Conservation (phyloP, 2,329 filamentous ascomycete genomes). For the Botrytis fragariae region DNA sequence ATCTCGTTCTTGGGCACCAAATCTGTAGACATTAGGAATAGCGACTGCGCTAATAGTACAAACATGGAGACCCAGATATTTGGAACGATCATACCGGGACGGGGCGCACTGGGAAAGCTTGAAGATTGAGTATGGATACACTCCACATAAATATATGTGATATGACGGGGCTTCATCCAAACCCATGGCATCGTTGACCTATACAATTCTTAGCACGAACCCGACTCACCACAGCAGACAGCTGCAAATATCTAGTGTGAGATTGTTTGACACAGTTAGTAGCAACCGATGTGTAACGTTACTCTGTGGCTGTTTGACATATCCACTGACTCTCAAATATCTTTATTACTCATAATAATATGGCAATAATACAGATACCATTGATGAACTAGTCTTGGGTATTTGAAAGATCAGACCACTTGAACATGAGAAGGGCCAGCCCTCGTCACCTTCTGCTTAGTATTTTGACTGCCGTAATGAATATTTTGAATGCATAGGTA, state of each 20-base stretch:
- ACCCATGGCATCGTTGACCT: not conserved
- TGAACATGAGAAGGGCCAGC: not conserved
- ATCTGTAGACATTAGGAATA: not conserved
- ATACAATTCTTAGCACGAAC: not conserved
- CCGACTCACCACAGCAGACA: not conserved
- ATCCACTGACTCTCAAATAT: not conserved
- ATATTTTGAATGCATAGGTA: not conserved
- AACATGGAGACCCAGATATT: not conserved
- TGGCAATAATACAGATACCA: not conserved
- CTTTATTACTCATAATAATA: not conserved
- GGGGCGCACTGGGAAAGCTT: not conserved
- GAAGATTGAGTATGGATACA: not conserved
- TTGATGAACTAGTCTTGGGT: not conserved
- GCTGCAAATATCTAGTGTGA: not conserved
- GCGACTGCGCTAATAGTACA: not conserved
- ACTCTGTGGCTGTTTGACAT: constrained; percentile 2
- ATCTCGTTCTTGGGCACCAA: not conserved
- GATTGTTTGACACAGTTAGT: not conserved
- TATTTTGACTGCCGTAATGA: not conserved
- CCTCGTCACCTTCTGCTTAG: not conserved
- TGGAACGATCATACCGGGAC: not conserved
- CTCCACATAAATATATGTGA: not conserved
- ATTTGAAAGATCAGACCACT: constrained; percentile 7
- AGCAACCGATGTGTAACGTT: constrained; percentile 5
- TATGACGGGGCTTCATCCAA: not conserved